A percentile compares a stretch with the other conserved stretches of the same genome.
Evolutionary conservation across 208 protist species (phyloP).

Genomic region (Trypanosoma grayi): DNA sequence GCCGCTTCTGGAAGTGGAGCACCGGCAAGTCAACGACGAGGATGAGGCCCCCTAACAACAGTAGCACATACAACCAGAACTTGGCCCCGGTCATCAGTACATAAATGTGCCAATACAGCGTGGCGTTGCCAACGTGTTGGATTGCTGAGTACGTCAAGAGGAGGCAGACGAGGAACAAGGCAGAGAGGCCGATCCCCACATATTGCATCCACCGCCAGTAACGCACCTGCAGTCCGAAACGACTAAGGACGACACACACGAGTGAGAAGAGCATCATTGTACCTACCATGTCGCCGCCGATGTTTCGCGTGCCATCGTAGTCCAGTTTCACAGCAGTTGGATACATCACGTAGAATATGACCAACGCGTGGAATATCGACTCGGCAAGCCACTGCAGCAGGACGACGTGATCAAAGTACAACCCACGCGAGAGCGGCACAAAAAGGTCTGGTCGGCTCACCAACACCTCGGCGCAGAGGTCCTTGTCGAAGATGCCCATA

Average conservation of each 20-base stretch:
- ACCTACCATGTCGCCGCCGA: slow-evolving; percentile 49
- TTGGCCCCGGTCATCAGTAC: slow-evolving; percentile 49
- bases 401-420: slow-evolving; percentile 70
- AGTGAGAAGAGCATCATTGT: slow-evolving; percentile 73
- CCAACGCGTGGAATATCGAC: slow-evolving; percentile 48
- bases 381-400: slow-evolving; percentile 61
- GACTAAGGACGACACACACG: slow-evolving; percentile 59
- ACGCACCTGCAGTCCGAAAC: slow-evolving; percentile 60
- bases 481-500: slow-evolving; percentile 92
- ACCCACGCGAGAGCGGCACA: slow-evolving; percentile 50
- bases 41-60: slow-evolving; percentile 49
- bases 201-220: slow-evolving; percentile 80
- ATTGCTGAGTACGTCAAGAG: slow-evolving; percentile 65
- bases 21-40: slow-evolving; percentile 42
- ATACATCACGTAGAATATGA: slow-evolving; percentile 67
- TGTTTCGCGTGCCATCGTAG: slow-evolving; percentile 26
- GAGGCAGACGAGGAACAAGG: slow-evolving; percentile 43
- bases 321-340: slow-evolving; percentile 31
- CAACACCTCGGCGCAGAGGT: slow-evolving; percentile 76
- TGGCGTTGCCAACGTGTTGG: slow-evolving; percentile 39
- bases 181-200: slow-evolving; percentile 54
- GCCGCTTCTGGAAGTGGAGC: slow-evolving; percentile 51
- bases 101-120: slow-evolving; percentile 76
- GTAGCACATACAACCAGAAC: slow-evolving; percentile 78
- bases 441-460: slow-evolving; percentile 71